Base-by-base conservation (phyloP, 805 yeast species). In the Priceomyces melissophilus region DNA sequence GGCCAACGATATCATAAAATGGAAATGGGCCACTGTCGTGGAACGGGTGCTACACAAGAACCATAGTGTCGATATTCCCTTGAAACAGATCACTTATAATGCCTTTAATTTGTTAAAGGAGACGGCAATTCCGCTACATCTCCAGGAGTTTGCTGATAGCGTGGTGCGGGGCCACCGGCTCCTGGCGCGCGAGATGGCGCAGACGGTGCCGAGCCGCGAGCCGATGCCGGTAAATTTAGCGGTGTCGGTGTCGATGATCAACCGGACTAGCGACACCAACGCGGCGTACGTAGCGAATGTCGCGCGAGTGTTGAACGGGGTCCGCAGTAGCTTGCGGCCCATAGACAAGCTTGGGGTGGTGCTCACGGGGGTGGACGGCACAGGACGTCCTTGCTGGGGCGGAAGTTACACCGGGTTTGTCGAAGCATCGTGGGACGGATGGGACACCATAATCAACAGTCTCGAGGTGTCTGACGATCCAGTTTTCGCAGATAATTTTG, bases 391-490 rank as follows among this genome's bases (percentile, higher is more conserved):
- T n/a, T 62, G 67, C 6, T 54, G 59, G 17, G 49, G 49, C 26
- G 75, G 77, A 0, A 66, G 75, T 1, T 77, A 69, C 46, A 57
- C 73, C 32, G 82, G 82, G 3, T 68, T 75, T 51, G 64, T 70
- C 0, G 54, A 60, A 12, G 55, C 65, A 10, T 47, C 48, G 3
- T 78, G 81, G 81, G 57, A 61, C 10, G 79, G 78, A 1, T 75
- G 81, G 78, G 61, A 61, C 27, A 67, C 66, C 3, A 49, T 76
- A 15, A 49, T 75, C 16, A 55, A 60, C n/a, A 69, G 61, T 8
- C 42, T 75, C 7, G 50, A 58, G 30, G 60, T 69, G 10, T 48
- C 47, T 17, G 40, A 57, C 13, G 54, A 29, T 10, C 49, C 47
- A 2, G 38, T 52, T 2, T 49, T 55, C 32, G 31, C 35, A 13